Evolutionary conservation across 2,329 filamentous ascomycete genomes (phyloP).

Genomic region (Phyllosticta citriasiana): DNA sequence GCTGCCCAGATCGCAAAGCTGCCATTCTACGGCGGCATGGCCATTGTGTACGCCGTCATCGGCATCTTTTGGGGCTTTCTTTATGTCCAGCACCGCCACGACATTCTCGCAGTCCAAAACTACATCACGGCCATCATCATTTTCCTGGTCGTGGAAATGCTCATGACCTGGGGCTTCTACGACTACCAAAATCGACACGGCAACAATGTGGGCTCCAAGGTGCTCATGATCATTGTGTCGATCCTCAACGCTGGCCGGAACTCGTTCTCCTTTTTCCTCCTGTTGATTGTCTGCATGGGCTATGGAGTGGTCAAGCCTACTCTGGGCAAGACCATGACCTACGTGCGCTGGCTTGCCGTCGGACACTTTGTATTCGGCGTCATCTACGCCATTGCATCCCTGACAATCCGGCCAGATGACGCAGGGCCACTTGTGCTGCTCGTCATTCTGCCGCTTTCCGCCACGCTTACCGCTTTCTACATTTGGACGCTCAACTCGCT

Average conservation of each 20-base stretch:
- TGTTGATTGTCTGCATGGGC: conserved; percentile 98
- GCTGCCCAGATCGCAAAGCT: conserved; percentile 94
- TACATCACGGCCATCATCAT: conserved; percentile 96
- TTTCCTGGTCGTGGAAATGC: conserved; percentile 89
- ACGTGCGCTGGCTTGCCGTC: conserved; percentile 80
- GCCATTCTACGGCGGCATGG: conserved; percentile 91
- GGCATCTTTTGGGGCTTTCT: conserved; percentile 86
- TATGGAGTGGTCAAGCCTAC: conserved; percentile 95
- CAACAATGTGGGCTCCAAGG: conserved; percentile 71
- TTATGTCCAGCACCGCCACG: conserved; percentile 86
- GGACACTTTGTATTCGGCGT: conserved; percentile 93
- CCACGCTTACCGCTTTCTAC: conserved; percentile 90
- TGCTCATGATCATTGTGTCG: conserved; percentile 81
- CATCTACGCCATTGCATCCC: conserved; percentile 81
- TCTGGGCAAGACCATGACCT: conserved; percentile 87
- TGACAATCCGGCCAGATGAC: conserved; percentile 79
- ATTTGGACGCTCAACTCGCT: conserved; percentile 97
- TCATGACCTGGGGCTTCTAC: conserved; percentile 99
- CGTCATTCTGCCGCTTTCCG: conserved; percentile 84
- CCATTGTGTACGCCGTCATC: conserved; percentile 85
- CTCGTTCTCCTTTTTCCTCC: conserved; percentile 95
- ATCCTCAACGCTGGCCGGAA: conserved; percentile 88
- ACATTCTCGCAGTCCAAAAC: conserved; percentile 95
- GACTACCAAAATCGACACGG: conserved; percentile 91
- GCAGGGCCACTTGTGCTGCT: conserved; percentile 85